Evolutionary conservation across 2,329 filamentous ascomycete species (phyloP), one percentile per base, ranked within the genome.

Genomic region (Diaporthe humulicola): DNA sequence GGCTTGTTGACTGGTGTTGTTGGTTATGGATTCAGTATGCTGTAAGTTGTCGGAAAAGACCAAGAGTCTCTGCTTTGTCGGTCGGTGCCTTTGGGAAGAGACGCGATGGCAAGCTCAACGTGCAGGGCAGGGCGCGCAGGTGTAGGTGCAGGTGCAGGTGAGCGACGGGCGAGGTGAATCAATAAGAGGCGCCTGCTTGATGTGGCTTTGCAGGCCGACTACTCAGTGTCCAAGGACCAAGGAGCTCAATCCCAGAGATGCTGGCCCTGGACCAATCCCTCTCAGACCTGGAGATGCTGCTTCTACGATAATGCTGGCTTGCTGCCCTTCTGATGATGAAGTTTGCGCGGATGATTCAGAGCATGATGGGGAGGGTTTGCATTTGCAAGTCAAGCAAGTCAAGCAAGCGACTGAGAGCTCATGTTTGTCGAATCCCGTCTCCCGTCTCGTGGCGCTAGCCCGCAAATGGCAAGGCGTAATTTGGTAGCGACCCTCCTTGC

Each of bases 281-380:
- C 28, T 64, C 56, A 61, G 45, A 38, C 57, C 57, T 12, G 45
- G 30, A 54, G n/a, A 50, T 72, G 45, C n/a, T 72, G 70, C 54
- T 64, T 72, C 70, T 72, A 72, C 70, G 70, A 54, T 25, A 72
- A 42, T 72, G 70, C 33, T 61, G 70, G 48, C 28, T 42, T 52
- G 54, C 45, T 54, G 70, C 70, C 12, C 40, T 36, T 58, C 56
- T 40, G 57, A 54, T 64, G 70, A 72, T 64, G 70, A 52, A 60
- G 45, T 72, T 72, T 30, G 45, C 22, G 36, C 25, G 56, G 70
- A 42, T 33, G 70, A 33, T 72, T 64, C 70, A 64, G 56, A 72
- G 57, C 70, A 40, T 60, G 42, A 60, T 60, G 69, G 69, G 7
- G n/a, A 52, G 38, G 60, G 70, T 72, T 72, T 71, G 70, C 45